phyloP scores from a whole-genome alignment of 1,139 yeast species.

The Hemisphaericaspora xylofermentans region DNA sequence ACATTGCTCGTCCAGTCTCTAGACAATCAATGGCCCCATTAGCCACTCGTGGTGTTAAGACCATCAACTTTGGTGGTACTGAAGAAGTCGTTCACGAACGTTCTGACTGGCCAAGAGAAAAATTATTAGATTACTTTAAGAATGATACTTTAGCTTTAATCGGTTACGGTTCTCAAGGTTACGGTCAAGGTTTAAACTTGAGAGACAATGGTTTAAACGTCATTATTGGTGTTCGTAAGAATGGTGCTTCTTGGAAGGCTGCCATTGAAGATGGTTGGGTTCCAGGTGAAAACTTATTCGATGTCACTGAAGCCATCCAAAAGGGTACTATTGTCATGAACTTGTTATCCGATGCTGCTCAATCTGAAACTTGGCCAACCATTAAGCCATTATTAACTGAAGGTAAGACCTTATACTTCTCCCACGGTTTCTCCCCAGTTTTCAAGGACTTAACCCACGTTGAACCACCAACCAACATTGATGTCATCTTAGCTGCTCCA shows the following conservation, averaged over 20 bases:
- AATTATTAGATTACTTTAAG: slow-evolving; percentile 93
- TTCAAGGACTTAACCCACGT: slow-evolving; percentile 97
- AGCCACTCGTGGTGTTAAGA: slow-evolving; percentile 82
- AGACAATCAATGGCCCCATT: slow-evolving; percentile 38
- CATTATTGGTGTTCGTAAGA: slow-evolving; percentile 95
- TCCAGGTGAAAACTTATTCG: slow-evolving; percentile 97
- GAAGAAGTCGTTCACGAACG: slow-evolving; percentile 97
- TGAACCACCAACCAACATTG: slow-evolving; percentile 91
- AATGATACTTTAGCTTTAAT: slow-evolving; percentile 95
- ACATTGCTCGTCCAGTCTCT: slow-evolving; percentile 38
- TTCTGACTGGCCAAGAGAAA: slow-evolving; percentile 99
- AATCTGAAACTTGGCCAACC: slow-evolving; percentile 93
- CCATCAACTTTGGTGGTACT: slow-evolving; percentile 95
- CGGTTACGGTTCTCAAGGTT: slow-evolving; percentile 99
- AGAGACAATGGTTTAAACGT: slow-evolving; percentile 99
- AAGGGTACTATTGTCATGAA: slow-evolving; percentile 96
- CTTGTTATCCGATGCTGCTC: slow-evolving; percentile 98
- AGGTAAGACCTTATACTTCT: slow-evolving; percentile 97
- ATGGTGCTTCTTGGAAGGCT: slow-evolving; percentile 99
- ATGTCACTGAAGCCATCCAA: slow-evolving; percentile 86
- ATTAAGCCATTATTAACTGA: slow-evolving; percentile 90
- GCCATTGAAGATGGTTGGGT: slow-evolving; percentile 99
- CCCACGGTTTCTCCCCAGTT: slow-evolving; percentile 99
- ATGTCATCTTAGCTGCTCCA: slow-evolving; percentile 98
- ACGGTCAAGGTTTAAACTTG: slow-evolving; percentile 99